Evolutionary conservation across 371 early-diverging fungal genomes (phyloP).

Genomic region (Phascolomyces articulosus): DNA sequence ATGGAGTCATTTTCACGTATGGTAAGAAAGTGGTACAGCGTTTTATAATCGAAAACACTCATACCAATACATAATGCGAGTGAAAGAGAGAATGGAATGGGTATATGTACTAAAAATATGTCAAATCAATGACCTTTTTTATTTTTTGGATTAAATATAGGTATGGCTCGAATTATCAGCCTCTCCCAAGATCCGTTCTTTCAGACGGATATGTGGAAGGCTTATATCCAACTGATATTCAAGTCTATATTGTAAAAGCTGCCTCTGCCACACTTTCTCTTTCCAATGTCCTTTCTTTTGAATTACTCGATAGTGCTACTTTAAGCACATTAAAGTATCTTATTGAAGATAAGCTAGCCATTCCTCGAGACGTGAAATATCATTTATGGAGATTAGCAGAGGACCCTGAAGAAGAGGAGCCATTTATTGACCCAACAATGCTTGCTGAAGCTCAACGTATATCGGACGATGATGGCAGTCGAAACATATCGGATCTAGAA

Average conservation of each 20-base stretch:
- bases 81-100: too few relatives aligned
- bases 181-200: not conserved
- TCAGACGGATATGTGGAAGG: not conserved
- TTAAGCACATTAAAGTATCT: not conserved
- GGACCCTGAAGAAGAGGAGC: not conserved
- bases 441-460: not conserved
- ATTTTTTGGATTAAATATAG: not conserved
- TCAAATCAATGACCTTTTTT: too few relatives aligned
- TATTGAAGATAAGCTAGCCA: not conserved
- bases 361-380: not conserved
- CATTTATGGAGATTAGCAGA: not conserved
- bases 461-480: not conserved
- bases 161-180: not conserved
- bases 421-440: not conserved
- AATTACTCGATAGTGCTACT: not conserved
- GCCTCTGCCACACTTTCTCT: not conserved
- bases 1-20: not conserved
- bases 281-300: not conserved
- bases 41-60: too few relatives aligned
- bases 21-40: too few relatives aligned
- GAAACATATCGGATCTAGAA: not conserved
- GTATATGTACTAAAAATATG: too few relatives aligned
- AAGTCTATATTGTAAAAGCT: not conserved
- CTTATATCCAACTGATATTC: not conserved
- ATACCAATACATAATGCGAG: too few relatives aligned